A percentile compares a stretch with the other conserved stretches of the same genome.
Evolutionary conservation across 169 alveolate genomes (phyloP).

Genomic region (Eimeria tenella): DNA sequence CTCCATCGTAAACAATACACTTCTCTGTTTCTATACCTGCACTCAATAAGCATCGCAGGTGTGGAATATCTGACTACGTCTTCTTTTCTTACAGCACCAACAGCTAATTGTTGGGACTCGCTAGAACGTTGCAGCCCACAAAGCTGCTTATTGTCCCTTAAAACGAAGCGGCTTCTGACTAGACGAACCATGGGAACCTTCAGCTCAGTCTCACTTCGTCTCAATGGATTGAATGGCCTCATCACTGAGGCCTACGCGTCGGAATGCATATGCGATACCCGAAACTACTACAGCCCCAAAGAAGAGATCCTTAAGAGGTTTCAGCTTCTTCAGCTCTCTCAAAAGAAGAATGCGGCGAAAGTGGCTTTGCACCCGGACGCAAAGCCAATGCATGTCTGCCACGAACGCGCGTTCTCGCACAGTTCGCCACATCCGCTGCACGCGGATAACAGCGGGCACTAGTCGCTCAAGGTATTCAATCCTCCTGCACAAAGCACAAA

Average conservation of each 20-base stretch:
- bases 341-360: conserved; percentile 16
- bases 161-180: neutral
- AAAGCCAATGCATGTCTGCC: conserved; percentile 71
- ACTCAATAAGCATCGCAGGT: neutral
- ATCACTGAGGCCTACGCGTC: conserved; percentile 26
- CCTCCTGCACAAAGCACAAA: conserved; percentile 38
- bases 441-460: conserved; percentile 66
- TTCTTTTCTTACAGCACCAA: neutral
- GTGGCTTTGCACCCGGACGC: conserved; percentile 75
- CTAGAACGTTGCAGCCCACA: neutral
- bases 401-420: conserved; percentile 74
- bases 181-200: neutral
- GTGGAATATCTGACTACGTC: neutral
- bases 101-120: neutral
- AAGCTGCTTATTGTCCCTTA: neutral
- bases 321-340: neutral
- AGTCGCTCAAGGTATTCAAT: conserved; percentile 59
- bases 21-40: conserved; percentile 81
- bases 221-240: conserved; percentile 48
- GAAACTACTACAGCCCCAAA: conserved; percentile 57
- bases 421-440: conserved; percentile 73
- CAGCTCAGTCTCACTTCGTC: neutral
- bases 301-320: conserved; percentile 28
- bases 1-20: conserved; percentile 82
- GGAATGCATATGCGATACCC: conserved; percentile 1